Conservation (phyloP, 2,329 filamentous ascomycete species). For the Aschersonia sp. region DNA sequence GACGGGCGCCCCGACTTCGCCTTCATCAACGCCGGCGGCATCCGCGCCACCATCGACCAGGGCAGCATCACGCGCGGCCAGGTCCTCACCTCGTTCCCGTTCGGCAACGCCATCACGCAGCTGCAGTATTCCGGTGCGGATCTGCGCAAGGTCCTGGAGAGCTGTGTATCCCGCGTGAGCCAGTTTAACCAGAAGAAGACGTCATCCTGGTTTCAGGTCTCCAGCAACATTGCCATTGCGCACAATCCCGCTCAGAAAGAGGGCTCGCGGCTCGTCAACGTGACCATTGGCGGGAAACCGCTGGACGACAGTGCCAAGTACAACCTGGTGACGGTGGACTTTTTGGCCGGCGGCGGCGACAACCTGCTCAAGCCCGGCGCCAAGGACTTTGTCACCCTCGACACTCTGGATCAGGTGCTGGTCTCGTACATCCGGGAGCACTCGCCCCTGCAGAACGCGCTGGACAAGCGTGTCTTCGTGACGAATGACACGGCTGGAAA, state of each 20-base stretch:
- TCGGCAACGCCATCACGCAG: constrained; percentile 50
- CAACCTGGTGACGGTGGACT: constrained; percentile 46
- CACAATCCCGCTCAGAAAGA: constrained; percentile 37
- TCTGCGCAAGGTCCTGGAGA: constrained; percentile 44
- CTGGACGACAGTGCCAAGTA: constrained; percentile 34
- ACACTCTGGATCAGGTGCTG: constrained; percentile 39
- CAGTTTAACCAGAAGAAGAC: constrained; percentile 36
- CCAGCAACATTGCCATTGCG: constrained; percentile 36
- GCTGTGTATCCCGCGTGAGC: constrained; percentile 39
- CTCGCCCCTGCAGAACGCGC: constrained; percentile 32
- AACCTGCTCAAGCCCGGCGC: constrained; percentile 35
- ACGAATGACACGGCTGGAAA: not conserved
- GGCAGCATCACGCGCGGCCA: constrained; percentile 49
- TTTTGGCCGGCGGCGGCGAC: constrained; percentile 47
- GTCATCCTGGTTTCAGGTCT: constrained; percentile 47
- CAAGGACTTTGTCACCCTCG: constrained; percentile 27
- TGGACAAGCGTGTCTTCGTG: constrained; percentile 26
- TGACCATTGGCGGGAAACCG: constrained; percentile 32
- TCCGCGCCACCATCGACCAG: constrained; percentile 46
- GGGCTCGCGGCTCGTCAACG: constrained; percentile 35
- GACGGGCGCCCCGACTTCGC: constrained; percentile 33
- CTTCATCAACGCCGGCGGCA: constrained; percentile 48
- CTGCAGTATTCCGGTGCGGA: constrained; percentile 35
- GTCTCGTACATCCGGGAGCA: constrained; percentile 31
- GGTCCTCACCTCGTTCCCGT: constrained; percentile 50